Base-by-base conservation (phyloP, 2,329 filamentous ascomycete species). In the Penicillium glabrum region DNA sequence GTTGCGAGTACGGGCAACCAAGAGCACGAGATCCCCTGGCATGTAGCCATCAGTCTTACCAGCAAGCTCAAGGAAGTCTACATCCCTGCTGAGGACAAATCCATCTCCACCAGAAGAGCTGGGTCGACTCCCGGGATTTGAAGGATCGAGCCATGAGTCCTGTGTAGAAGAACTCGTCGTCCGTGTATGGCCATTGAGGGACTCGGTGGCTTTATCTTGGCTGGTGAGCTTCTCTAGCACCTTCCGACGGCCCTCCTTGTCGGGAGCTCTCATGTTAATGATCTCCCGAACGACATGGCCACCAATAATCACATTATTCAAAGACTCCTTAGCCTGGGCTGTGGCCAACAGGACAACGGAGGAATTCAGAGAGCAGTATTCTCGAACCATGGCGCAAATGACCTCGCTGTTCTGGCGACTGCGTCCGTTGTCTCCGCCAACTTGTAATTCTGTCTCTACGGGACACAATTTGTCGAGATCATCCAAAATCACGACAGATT, bases 1-100 rank as follows among this genome's bases (percentile, higher is more conserved):
- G 66, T 93, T 96, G 53, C 93, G 86, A 37, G 95, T 93, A 57
- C 95, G 85, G 11, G 91, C 88, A 19, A 96, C 89, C 11, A 99
- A 84, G 2, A 97, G 82, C 16, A 89, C 87, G 37, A 99, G 81
- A 72, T 99, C 95, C 3, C 93, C 95, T 1, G 95, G 93, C 93
- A 98, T 97, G 71, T 98, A 99, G 1, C 95, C 95, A 70, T 99
- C 95, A 0, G 93, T 98, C 65, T 93, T 89, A 1, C 95, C 93
- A 19, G 96, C 92, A 54, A 99, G 83, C 61, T 98, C 93, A 9
- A 98, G 84, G 56, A 98, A 90, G 72, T 99, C 95, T 10, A 99
- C 84, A 48, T 89, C 84, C 0, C 85, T 78, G 56, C 92, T 89
- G 6, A 96, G 78, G 1, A 88, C 76, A 67, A 96, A 95, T 0